Evolutionary conservation across 2,329 filamentous ascomycete species (phyloP), one percentile per base, ranked within the genome.

Genomic region (Trichophyton rubrum): DNA sequence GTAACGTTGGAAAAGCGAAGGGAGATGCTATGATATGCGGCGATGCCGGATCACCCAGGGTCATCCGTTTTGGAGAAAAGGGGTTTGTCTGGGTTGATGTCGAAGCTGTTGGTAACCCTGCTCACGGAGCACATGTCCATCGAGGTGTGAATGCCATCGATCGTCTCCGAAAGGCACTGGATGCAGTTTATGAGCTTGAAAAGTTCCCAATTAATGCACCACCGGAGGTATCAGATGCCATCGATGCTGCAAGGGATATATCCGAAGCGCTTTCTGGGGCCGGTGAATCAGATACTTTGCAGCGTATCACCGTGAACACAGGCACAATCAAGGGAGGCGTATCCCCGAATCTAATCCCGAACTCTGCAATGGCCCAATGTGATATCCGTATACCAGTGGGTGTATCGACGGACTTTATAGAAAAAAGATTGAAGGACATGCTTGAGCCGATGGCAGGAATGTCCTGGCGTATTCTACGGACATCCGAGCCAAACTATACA

Each of bases 31-130:
- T 63, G 59, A 56, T 63, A 11, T 63, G 62, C 20, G 60, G 59
- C 11, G 62, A 63, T 58, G 62, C 49, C 2, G 60, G 59, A 13
- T 53, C 47, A 22, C 59, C 62, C 20, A 45, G 57, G 17, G 49
- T 63, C 30, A 43, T 63, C 27, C 41, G 62, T 9, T 63, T 63
- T 49, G 62, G 59, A n/a, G 62, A 63, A 22, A 63, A 63, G 13
- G 62, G 62, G 8, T 58, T 61, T 56, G 57, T 63, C 40, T 63
- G 62, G 62, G n/a, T 63, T 30, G 56, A 45, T 13, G 38, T 63
- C 2, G 62, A 63, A 40, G 62, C 62, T 13, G 35, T 41, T 41
- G 62, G 62, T 2, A 9, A n/a, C 13, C 55, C 59, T 45, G 62
- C 59, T n/a, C 62, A 63, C 47, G 60, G 62, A 8, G 62, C 62